Base-by-base conservation (phyloP, 176 grass and related monocot species). In the Echinochloa phyllopogon region DNA sequence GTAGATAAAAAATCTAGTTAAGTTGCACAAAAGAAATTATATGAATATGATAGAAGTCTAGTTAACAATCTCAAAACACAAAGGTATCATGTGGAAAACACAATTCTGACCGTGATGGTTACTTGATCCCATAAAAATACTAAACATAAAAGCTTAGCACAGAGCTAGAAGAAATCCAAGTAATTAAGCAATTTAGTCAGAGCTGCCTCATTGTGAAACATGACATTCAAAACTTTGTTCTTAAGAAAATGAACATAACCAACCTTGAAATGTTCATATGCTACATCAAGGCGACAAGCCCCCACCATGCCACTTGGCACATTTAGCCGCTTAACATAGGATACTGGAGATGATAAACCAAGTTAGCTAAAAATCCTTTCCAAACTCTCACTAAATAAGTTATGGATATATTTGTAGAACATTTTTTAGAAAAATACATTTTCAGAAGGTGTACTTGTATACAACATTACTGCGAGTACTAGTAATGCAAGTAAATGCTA, bases 251-350 rank as follows among this genome's bases (percentile, higher is more conserved):
- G 21, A 49, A 17, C 85, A 83, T 59, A 75, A 47, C 75, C 65
- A 94, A 98, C 96, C 89, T 93, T 95, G 85, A 95, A 95, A 93
- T 98, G 91, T 72, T 94, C 91, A 60, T 90, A 95, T 64, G 96
- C 96, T 64, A 98, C 87, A 90, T 98, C 96, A 85, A 98, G 96
- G 67, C 91, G 89, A 86, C 96, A 98, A 88, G 96, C 91, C 80
- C 96, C 96, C 82, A 98, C 93, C 91, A 95, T 94, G 29, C 93
- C 96, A 83, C 91, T 86, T 80, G 91, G 93, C 79, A 94, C 89
- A 88, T 98, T 95, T 64, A 98, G 87, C 57, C 82, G 72, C 80
- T 98, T 98, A 33, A 98, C 96, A 85, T 98, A 95, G 27, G 93
- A 87, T 69, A 93, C 93, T 98, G 85, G 70, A 90, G 51, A 88